Evolutionary conservation across 768 basidiomycete species (phyloP), one percentile per base, ranked within the genome.

Genomic region (Cystoderma amianthinum): DNA sequence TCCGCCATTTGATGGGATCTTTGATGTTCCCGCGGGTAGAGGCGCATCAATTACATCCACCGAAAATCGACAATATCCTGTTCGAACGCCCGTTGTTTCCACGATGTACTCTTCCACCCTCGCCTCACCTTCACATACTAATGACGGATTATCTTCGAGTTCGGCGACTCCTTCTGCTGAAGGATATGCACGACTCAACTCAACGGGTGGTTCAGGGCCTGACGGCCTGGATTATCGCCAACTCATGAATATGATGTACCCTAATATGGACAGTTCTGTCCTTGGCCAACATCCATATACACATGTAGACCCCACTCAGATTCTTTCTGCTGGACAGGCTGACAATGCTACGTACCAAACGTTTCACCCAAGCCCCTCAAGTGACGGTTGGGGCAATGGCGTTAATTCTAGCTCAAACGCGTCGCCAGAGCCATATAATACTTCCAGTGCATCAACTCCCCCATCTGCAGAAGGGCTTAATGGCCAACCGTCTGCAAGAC

Each of bases 281-380:
- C 58, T 69, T 20, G 61, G 63, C 41, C 70, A 73, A 47, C 62
- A 64, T 35, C 74, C 76, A 5, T 86, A 75, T 62, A 87, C 85
- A 24, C 83, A 86, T 60, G 86, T 97, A 44, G 90, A 97, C 64
- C 94, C 94, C 5, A 85, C 85, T n/a, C 90, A 95, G 63, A 86
- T 95, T 75, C 57, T 73, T 36, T 52, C 62, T 19, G 56, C 48
- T 38, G 55, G 55, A 15, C 60, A 61, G 35, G 49, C 43, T 39
- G 57, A 61, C 21, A 38, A 42, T 39, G 38, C 42, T 33, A 49
- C 38, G 20, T 71, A 71, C 53, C 62, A 69, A 32, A 67, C 67
- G 47, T 78, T 78, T 64, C 85, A 82, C 54, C 67, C 80, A 33
- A 90, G 83, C 58, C 86, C 89, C 4, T 84, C 83, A 12, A 89